Evolutionary conservation across 345 rosid genomes (phyloP), one percentile per base, ranked within the genome.

Genomic region (Theobroma cacao): DNA sequence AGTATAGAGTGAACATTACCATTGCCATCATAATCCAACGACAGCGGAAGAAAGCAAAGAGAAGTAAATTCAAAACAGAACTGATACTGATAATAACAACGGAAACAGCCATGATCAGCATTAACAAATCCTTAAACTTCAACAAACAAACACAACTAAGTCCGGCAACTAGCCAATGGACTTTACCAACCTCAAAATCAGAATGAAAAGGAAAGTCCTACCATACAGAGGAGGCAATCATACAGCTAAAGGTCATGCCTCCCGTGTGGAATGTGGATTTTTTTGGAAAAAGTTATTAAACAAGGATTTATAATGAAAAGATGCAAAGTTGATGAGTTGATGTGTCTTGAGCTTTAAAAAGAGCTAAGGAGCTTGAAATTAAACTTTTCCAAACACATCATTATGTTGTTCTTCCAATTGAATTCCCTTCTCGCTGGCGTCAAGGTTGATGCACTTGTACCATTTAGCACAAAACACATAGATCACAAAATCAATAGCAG

Each of bases 391-490:
- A 3, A 74, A 43, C 72, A 60, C 14, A 36, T 83, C 67, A 14
- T 72, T 70, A 11, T 53, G 76, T 45, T 52, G 77, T 69, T 24
- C 75, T 61, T 58, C 74, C 79, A 33, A 38, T 70, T 82, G 43
- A 52, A 48, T 48, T 62, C 24, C 83, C 72, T 75, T 62, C 40
- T 64, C 83, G 31, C 80, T 77, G 3, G 78, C 82, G 7, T 83
- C 86, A 55, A 90, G 84, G 76, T 81, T 91, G 82, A 93, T 93
- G 41, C 87, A 80, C 63, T 81, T 89, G 78, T 94, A 94, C 98
- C 98, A 90, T 52, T 77, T 93, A 2, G 98, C 95, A 78, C 88
- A 90, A 2, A 80, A 61, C 84, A 91, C 63, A 75, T 91, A 94
- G 12, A 91, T 58, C 40, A 81, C 78, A 34, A 91, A 90, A 85